These are phyloP conservation scores for Alternaria consortialis DNA, from an alignment of 2,329 filamentous ascomycete genomes.

Conservation along the genomic window DNA sequence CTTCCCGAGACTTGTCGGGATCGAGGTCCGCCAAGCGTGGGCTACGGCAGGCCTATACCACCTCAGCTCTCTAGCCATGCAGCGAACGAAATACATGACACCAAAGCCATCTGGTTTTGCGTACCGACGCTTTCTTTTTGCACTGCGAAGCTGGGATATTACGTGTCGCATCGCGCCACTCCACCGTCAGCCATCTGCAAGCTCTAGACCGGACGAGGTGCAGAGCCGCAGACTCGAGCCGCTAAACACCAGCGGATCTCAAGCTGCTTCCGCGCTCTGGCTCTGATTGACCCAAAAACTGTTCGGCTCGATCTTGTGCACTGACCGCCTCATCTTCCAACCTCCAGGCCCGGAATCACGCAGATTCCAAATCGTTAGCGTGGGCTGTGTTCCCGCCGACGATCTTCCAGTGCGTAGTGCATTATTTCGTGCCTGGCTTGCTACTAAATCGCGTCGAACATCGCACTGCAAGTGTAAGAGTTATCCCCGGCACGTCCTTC, in stretches of 20 bases:
- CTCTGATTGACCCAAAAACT: conserved; percentile 18
- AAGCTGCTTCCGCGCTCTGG: conserved; percentile 10
- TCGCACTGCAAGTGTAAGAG: conserved; percentile 36
- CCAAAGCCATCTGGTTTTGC: neutral
- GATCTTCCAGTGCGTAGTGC: conserved; percentile 17
- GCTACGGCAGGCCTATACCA: neutral
- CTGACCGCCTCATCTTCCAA: conserved; percentile 19
- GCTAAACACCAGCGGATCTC: conserved; percentile 16
- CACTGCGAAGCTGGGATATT: conserved; percentile 6
- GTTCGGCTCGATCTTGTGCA: conserved; percentile 25
- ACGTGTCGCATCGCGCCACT: conserved; percentile 10
- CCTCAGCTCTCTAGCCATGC: neutral
- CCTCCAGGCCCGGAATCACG: conserved; percentile 21
- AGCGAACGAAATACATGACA: neutral
- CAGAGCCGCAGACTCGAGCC: conserved; percentile 26
- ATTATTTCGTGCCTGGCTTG: conserved; percentile 22
- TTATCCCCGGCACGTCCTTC: conserved; percentile 22
- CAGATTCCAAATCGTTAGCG: conserved; percentile 42
- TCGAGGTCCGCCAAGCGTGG: neutral
- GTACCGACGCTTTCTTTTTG: conserved; percentile 4
- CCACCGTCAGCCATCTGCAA: conserved; percentile 8
- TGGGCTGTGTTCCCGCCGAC: conserved; percentile 35
- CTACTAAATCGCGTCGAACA: conserved; percentile 30
- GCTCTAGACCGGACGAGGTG: conserved; percentile 20
- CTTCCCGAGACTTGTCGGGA: neutral